Evolutionary conservation across 345 rosid species (phyloP).

Genomic region (Jatropha curcas): DNA sequence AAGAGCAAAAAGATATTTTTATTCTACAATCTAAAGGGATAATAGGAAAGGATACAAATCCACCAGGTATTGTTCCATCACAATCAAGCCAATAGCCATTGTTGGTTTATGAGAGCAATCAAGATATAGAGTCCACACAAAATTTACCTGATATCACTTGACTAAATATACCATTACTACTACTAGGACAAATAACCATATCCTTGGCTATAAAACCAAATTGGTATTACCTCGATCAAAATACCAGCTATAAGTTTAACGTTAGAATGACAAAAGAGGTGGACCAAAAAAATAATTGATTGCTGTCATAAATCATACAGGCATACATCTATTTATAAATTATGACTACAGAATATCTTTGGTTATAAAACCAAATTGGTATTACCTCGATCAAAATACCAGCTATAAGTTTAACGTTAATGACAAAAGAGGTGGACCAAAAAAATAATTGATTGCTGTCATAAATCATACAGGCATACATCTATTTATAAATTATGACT

Average conservation of each 20-base stretch:
- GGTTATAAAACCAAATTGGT: no score
- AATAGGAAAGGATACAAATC: neutral
- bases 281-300: constrained; percentile 5
- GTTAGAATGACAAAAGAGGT: neutral
- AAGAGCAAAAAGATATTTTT: no score
- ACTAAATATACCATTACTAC: no score
- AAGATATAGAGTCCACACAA: constrained; percentile 9
- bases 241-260: no score
- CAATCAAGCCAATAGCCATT: neutral
- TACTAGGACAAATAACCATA: no score
- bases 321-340: neutral
- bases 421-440: neutral
- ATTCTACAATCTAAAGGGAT: no score
- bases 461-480: neutral
- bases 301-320: constrained; percentile 1
- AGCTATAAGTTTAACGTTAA: no score
- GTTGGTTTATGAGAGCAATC: neutral
- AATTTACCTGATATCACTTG: neutral
- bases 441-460: constrained; percentile 7
- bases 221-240: no score
- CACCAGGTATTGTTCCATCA: neutral
- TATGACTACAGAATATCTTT: constrained; percentile 10
- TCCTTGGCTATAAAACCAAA: no score
- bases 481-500: constrained; percentile 8
- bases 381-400: no score